Percentiles rank a stretch among this genome's conserved stretches.
phyloP scores from a whole-genome alignment of 306 rosid species.

The Hylodesmum podocarpum region DNA sequence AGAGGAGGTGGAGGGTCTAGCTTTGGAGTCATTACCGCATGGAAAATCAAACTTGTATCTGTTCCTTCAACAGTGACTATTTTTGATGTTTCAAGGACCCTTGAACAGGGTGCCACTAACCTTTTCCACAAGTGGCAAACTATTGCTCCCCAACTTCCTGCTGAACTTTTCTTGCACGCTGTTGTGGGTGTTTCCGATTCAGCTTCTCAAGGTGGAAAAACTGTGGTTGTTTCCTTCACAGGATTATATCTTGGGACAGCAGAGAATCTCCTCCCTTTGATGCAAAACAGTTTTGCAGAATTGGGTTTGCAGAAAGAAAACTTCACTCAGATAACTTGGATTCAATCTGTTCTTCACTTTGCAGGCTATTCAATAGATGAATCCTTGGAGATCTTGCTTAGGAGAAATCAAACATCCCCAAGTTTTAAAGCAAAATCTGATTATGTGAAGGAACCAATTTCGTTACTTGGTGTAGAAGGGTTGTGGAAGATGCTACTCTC shows the following conservation, averaged over 20 bases:
- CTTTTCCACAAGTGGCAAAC: slow-evolving; percentile 51
- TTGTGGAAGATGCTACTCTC: slow-evolving; percentile 5
- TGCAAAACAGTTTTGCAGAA: slow-evolving; percentile 46
- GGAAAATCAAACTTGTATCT: slow-evolving; percentile 46
- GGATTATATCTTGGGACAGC: slow-evolving; percentile 37
- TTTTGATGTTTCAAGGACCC: slow-evolving; percentile 35
- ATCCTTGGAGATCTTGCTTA: slow-evolving; percentile 18
- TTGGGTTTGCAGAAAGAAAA: slow-evolving; percentile 36
- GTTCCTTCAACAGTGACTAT: slow-evolving; percentile 56
- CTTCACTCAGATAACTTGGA: slow-evolving; percentile 20
- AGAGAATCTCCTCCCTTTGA: slow-evolving; percentile 32
- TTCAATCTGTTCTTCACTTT: neutral
- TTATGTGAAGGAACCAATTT: slow-evolving; percentile 27
- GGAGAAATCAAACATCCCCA: neutral
- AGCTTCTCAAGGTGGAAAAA: too few species aligned
- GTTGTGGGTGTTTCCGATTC: too few species aligned
- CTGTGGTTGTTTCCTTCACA: too few species aligned
- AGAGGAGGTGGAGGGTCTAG: slow-evolving; percentile 68
- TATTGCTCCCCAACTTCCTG: too few species aligned
- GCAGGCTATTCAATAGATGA: neutral
- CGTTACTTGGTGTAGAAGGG: slow-evolving; percentile 14
- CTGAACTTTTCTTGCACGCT: too few species aligned
- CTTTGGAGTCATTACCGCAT: slow-evolving; percentile 60
- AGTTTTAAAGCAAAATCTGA: slow-evolving; percentile 40
- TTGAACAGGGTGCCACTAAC: slow-evolving; percentile 47